These are phyloP conservation scores for Oryza officinalis DNA, from an alignment of 176 grass and related monocot species.

Conservation along the genomic window DNA sequence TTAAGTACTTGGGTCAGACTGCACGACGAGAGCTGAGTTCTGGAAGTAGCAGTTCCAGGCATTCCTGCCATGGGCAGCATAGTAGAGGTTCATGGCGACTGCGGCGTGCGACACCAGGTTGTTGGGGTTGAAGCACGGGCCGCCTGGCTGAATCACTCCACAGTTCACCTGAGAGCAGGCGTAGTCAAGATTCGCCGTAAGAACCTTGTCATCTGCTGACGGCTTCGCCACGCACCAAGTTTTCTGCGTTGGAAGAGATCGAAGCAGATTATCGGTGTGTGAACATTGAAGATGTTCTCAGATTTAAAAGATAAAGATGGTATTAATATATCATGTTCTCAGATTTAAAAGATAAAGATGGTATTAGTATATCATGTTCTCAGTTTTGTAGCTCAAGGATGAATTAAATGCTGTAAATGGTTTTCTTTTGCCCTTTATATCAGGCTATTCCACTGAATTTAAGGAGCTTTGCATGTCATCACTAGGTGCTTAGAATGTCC, in stretches of 20 bases:
- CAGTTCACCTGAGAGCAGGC: conserved; percentile 79
- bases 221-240: conserved; percentile 94
- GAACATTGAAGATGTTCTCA: background rate
- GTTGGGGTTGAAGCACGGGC: conserved; percentile 65
- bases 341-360: background rate
- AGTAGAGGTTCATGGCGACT: conserved; percentile 97
- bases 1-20: conserved; percentile 68
- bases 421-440: background rate
- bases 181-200: conserved; percentile 64
- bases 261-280: background rate
- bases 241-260: conserved; percentile 40
- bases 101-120: conserved; percentile 69
- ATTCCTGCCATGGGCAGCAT: conserved; percentile 60
- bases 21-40: conserved; percentile 58
- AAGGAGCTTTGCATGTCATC: background rate
- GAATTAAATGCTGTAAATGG: background rate
- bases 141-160: conserved; percentile 54
- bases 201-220: conserved; percentile 52
- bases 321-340: no score
- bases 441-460: background rate
- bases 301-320: background rate
- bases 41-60: conserved; percentile 84
- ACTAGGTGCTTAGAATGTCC: background rate
- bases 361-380: background rate
- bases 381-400: background rate